phyloP scores from a whole-genome alignment of 2,329 filamentous ascomycete species.

The Cladorrhinum sp. region DNA sequence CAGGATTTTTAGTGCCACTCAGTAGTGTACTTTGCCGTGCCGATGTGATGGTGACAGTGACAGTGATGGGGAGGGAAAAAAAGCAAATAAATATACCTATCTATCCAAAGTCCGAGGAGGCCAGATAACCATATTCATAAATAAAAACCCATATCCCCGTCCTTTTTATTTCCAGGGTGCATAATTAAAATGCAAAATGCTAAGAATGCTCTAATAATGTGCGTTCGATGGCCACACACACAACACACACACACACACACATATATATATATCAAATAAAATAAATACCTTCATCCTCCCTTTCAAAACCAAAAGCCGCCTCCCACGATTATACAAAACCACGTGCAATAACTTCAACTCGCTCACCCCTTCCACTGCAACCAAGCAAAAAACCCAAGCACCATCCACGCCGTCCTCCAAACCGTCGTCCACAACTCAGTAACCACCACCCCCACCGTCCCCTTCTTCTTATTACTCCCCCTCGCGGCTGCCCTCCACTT shows the following conservation, averaged over 20 bases:
- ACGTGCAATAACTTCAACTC: not conserved
- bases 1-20: not conserved
- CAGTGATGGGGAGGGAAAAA: too few relatives aligned
- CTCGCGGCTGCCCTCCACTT: constrained; percentile 33
- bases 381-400: constrained; percentile 62
- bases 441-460: constrained; percentile 45
- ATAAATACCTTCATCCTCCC: not conserved
- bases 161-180: too few relatives aligned
- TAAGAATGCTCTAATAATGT: too few relatives aligned
- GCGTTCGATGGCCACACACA: too few relatives aligned
- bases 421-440: constrained; percentile 61
- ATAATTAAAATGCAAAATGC: too few relatives aligned
- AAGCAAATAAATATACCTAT: too few relatives aligned
- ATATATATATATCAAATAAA: not conserved
- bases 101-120: too few relatives aligned
- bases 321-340: not conserved
- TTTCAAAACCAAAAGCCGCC: not conserved
- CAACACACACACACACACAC: too few relatives aligned
- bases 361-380: constrained; percentile 60
- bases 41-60: not conserved
- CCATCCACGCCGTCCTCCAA: constrained; percentile 62
- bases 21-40: not conserved
- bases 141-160: too few relatives aligned
- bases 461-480: constrained; percentile 26
- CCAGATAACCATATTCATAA: too few relatives aligned